A percentile compares a stretch with the other conserved stretches of the same genome.
These are phyloP conservation scores for Exophiala spinifera DNA, from an alignment of 2,329 filamentous ascomycete genomes.

Conservation along the genomic window DNA sequence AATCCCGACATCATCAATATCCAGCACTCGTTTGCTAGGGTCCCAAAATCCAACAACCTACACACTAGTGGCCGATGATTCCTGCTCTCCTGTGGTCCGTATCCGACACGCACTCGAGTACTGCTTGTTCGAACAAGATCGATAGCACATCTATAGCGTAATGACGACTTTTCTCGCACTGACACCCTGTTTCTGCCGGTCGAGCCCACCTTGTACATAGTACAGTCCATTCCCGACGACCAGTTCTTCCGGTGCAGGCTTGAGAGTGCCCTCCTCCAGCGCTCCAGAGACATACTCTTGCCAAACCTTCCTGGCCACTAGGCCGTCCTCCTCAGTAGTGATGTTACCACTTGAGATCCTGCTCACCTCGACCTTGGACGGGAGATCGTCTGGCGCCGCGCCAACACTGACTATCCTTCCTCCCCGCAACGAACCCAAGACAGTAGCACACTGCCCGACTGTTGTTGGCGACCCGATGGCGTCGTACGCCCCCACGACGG, in stretches of 20 bases:
- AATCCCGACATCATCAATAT: no score
- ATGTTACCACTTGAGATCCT: conserved; percentile 9
- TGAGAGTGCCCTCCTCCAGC: conserved; percentile 36
- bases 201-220: conserved; percentile 41
- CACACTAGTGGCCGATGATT: no score
- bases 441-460: neutral
- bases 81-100: no score
- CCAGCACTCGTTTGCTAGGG: no score
- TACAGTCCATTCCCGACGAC: conserved; percentile 44
- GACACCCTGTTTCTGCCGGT: conserved; percentile 39
- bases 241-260: conserved; percentile 39
- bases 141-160: neutral
- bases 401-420: conserved; percentile 7
- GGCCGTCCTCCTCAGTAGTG: conserved; percentile 6
- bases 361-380: neutral
- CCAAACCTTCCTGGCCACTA: conserved; percentile 9
- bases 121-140: no score
- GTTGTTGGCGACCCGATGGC: conserved; percentile 3
- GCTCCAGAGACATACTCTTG: conserved; percentile 27
- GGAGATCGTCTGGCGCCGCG: conserved; percentile 3
- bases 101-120: no score
- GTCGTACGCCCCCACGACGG: conserved; percentile 15
- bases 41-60: no score
- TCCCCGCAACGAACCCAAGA: conserved; percentile 5
- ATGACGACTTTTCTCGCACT: conserved; percentile 46